phyloP scores from a whole-genome alignment of 2,329 filamentous ascomycete species.

The Fusarium sp. region DNA sequence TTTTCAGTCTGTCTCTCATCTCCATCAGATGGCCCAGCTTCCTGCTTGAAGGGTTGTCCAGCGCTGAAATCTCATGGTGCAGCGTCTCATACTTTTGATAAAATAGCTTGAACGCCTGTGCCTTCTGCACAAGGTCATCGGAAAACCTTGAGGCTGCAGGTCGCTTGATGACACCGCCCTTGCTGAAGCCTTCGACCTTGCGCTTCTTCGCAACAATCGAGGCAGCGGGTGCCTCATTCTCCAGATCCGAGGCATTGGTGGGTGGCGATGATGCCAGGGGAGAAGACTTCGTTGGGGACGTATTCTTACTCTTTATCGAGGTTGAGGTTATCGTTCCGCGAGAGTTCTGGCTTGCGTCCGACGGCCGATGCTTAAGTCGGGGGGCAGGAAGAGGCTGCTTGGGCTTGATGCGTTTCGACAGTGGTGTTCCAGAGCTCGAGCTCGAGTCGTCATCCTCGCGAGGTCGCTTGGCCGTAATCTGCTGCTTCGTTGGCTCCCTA shows the following conservation, averaged over 20 bases:
- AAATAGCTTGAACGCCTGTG: conserved; percentile 62
- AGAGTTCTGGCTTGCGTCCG: conserved; percentile 59
- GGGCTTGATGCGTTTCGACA: conserved; percentile 65
- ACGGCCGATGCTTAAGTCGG: conserved; percentile 54
- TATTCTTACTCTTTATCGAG: conserved; percentile 60
- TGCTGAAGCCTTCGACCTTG: conserved; percentile 46
- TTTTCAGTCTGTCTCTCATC: conserved; percentile 62
- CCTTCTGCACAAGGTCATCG: conserved; percentile 59
- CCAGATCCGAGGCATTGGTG: conserved; percentile 70
- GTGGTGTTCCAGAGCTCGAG: conserved; percentile 66
- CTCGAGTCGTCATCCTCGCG: conserved; percentile 64
- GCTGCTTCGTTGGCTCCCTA: conserved; percentile 46
- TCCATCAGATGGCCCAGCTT: conserved; percentile 60
- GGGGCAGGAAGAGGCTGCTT: conserved; percentile 50
- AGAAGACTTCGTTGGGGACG: conserved; percentile 69
- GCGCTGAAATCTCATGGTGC: conserved; percentile 61
- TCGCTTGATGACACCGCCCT: conserved; percentile 42
- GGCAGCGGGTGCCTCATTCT: conserved; percentile 49
- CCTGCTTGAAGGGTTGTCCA: conserved; percentile 59
- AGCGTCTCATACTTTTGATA: conserved; percentile 66
- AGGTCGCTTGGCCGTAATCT: conserved; percentile 56
- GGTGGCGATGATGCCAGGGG: conserved; percentile 71
- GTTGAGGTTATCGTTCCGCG: conserved; percentile 50
- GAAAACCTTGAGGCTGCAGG: conserved; percentile 42
- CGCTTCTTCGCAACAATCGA: conserved; percentile 53